Percentiles rank a stretch among this genome's conserved stretches.
phyloP scores from a whole-genome alignment of 306 rosid species.

The Oxytropis ochrocephala region DNA sequence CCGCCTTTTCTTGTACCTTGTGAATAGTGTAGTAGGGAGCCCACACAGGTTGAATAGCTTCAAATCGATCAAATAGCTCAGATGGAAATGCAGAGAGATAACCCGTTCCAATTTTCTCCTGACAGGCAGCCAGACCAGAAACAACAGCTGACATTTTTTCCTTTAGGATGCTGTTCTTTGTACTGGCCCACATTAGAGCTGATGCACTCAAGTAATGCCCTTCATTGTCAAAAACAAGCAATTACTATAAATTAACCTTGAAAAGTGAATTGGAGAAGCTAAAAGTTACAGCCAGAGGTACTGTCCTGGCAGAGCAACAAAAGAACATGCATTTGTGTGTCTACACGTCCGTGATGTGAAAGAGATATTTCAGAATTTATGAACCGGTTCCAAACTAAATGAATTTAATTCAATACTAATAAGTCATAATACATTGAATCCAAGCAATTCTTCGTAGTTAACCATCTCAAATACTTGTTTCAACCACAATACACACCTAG shows the following conservation, averaged over 20 bases:
- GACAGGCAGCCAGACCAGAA: conserved; percentile 53
- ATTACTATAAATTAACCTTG: neutral
- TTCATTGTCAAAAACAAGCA: conserved; percentile 27
- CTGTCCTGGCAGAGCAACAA: neutral
- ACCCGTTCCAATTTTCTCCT: conserved; percentile 62
- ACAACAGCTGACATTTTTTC: conserved; percentile 61
- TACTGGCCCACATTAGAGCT: conserved; percentile 89
- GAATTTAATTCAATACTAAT: neutral
- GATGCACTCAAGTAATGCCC: conserved; percentile 96
- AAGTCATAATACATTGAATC: neutral
- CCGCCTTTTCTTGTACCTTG: conserved; percentile 51
- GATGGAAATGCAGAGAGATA: conserved; percentile 93
- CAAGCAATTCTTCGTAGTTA: neutral
- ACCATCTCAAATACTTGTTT: too few relatives aligned
- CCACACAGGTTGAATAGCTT: conserved; percentile 58
- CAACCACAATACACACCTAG: too few relatives aligned
- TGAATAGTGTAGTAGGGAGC: conserved; percentile 98
- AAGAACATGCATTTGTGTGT: neutral
- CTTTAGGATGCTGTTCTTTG: conserved; percentile 43
- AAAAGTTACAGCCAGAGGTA: conserved; percentile 8
- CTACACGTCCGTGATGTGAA: neutral
- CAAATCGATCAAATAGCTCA: conserved; percentile 63
- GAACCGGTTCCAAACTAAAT: neutral
- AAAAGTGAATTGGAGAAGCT: conserved; percentile 6
- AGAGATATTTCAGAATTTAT: neutral